These are phyloP conservation scores for Macrophomina pseudophaseolina DNA, from an alignment of 2,329 filamentous ascomycete genomes.

Conservation along the genomic window DNA sequence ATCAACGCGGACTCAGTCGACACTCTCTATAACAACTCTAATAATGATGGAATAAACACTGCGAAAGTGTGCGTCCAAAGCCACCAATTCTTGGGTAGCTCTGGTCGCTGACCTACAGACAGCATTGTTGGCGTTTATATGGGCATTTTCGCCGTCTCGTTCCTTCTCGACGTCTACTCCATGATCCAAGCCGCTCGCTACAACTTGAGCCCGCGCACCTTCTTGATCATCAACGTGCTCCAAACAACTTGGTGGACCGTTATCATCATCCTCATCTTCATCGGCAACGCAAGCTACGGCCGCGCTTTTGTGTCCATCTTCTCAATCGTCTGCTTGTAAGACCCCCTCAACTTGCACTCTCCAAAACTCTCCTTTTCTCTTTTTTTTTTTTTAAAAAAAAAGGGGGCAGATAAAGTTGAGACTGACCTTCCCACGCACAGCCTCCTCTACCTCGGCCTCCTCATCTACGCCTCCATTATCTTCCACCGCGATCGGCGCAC, in stretches of 20 bases:
- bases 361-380: too few relatives aligned
- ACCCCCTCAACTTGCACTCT: not conserved
- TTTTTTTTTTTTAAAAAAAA: too few relatives aligned
- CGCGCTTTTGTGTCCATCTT: conserved; percentile 35
- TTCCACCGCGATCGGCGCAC: conserved; percentile 10
- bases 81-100: too few relatives aligned
- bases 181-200: conserved; percentile 43
- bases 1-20: not conserved
- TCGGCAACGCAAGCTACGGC: conserved; percentile 32
- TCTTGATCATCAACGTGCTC: conserved; percentile 43
- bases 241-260: conserved; percentile 44
- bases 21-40: not conserved
- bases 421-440: not conserved
- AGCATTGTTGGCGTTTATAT: conserved; percentile 41
- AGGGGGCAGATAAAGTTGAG: too few relatives aligned
- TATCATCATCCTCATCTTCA: conserved; percentile 40
- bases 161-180: conserved; percentile 42
- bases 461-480: conserved; percentile 19
- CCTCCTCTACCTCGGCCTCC: conserved; percentile 20
- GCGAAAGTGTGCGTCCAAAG: not conserved
- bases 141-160: conserved; percentile 39
- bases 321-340: conserved; percentile 43
- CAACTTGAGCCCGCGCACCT: conserved; percentile 38
- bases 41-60: not conserved
- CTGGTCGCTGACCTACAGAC: conserved; percentile 30